Evolutionary conservation across 2,329 filamentous ascomycete species (phyloP).

Genomic region (Emergomyces orientalis): DNA sequence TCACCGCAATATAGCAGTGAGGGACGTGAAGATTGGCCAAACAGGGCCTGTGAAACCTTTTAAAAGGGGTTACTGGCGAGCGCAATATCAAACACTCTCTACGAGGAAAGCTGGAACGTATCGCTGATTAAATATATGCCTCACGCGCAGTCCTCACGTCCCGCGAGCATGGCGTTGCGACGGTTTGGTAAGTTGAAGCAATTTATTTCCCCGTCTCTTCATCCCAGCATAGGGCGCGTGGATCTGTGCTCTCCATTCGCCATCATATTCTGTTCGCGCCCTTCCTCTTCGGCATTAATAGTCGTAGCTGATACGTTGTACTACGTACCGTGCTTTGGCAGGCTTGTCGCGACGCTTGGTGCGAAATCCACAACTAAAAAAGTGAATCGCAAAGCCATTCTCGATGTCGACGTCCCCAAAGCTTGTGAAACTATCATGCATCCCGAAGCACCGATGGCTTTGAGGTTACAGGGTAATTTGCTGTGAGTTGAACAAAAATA

Average conservation of each 20-base stretch:
- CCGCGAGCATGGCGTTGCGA: constrained; percentile 83
- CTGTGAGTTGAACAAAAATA: constrained; percentile 44
- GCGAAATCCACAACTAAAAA: constrained; percentile 60
- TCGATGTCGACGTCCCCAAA: constrained; percentile 75
- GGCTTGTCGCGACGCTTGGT: constrained; percentile 86
- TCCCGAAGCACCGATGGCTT: constrained; percentile 75
- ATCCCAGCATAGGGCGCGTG: not conserved
- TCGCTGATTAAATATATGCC: not conserved
- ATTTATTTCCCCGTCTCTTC: not conserved
- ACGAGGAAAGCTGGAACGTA: not conserved
- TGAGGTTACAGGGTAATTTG: constrained; percentile 81
- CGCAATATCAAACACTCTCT: not conserved
- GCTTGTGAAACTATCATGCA: constrained; percentile 83
- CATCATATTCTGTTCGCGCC: not conserved
- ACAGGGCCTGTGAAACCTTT: not conserved
- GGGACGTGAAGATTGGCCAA: not conserved
- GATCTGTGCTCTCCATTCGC: not conserved
- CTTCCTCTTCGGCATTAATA: not conserved
- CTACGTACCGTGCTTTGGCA: constrained; percentile 30
- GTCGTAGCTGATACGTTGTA: not conserved
- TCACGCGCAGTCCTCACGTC: constrained; percentile 59
- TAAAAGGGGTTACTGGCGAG: not conserved
- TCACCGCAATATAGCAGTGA: not conserved
- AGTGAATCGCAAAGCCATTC: constrained; percentile 75
- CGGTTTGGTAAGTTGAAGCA: constrained; percentile 62